A percentile compares a stretch with the other conserved stretches of the same genome.
These are phyloP conservation scores for Fremontodendron californicum DNA, from an alignment of 345 rosid species.

Conservation along the genomic window DNA sequence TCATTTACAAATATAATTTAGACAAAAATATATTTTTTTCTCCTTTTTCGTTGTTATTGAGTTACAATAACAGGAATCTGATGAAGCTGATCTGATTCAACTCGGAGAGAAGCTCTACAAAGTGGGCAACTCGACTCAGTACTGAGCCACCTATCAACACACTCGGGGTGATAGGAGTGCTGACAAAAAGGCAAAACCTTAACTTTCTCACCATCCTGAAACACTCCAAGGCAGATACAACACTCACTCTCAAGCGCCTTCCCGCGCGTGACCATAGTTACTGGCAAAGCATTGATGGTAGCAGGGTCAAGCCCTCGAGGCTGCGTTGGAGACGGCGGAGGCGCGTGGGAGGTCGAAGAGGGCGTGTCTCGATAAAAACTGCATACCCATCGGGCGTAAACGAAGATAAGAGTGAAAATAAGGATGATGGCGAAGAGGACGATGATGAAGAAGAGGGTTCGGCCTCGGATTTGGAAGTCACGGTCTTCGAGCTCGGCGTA, in stretches of 20 bases:
- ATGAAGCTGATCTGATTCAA: slow-evolving; percentile 21
- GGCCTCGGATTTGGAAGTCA: slow-evolving; percentile 38
- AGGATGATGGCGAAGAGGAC: slow-evolving; percentile 28
- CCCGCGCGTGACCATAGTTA: slow-evolving; percentile 2
- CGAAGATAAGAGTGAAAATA: slow-evolving; percentile 29
- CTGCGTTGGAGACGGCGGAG: background rate
- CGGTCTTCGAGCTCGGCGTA: slow-evolving; percentile 39
- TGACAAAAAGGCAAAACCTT: slow-evolving; percentile 59
- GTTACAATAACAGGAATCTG: slow-evolving; percentile 4
- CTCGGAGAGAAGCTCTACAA: slow-evolving; percentile 46
- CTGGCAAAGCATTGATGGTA: slow-evolving; percentile 26
- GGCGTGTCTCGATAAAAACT: slow-evolving; percentile 11
- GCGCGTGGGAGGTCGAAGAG: background rate
- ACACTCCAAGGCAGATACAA: slow-evolving; percentile 60
- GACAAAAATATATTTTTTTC: background rate
- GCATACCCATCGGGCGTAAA: slow-evolving; percentile 42
- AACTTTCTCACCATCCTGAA: slow-evolving; percentile 69
- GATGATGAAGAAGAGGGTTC: slow-evolving; percentile 34
- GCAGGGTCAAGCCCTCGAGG: slow-evolving; percentile 26
- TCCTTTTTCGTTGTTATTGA: background rate
- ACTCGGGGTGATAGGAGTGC: slow-evolving; percentile 60
- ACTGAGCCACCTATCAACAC: slow-evolving; percentile 67
- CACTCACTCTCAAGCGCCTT: slow-evolving; percentile 34
- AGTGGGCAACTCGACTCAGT: slow-evolving; percentile 69
- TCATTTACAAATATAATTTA: background rate